Evolutionary conservation across 2,329 filamentous ascomycete genomes (phyloP).

Genomic region (Leptographium flavum): DNA sequence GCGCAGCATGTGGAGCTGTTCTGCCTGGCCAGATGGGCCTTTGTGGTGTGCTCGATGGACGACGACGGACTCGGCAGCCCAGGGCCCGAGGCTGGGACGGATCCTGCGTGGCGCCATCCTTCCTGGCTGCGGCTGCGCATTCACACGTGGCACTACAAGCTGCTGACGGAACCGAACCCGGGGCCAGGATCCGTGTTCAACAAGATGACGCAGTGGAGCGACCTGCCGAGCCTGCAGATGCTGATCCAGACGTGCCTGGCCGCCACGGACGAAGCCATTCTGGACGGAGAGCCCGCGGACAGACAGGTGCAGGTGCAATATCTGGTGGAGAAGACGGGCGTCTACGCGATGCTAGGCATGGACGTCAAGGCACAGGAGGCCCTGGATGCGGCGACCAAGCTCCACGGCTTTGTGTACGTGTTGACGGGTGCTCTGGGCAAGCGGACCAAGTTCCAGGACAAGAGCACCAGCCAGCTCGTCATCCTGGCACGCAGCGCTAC

Average conservation of each 20-base stretch:
- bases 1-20: slow-evolving; percentile 78
- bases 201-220: slow-evolving; percentile 43
- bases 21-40: slow-evolving; percentile 44
- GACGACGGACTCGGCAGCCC: background rate
- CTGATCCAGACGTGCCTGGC: slow-evolving; percentile 28
- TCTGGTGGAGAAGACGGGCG: slow-evolving; percentile 66
- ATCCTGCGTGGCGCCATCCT: slow-evolving; percentile 19
- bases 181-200: slow-evolving; percentile 40
- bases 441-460: slow-evolving; percentile 66
- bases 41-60: background rate
- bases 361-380: slow-evolving; percentile 62
- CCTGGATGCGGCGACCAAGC: slow-evolving; percentile 50
- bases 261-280: slow-evolving; percentile 25
- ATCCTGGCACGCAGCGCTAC: slow-evolving; percentile 48
- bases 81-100: slow-evolving; percentile 17
- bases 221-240: slow-evolving; percentile 41
- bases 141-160: slow-evolving; percentile 54
- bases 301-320: slow-evolving; percentile 50
- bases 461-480: slow-evolving; percentile 73
- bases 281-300: slow-evolving; percentile 11
- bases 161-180: slow-evolving; percentile 41
- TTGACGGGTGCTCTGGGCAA: slow-evolving; percentile 81
- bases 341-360: slow-evolving; percentile 72
- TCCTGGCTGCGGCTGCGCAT: slow-evolving; percentile 56
- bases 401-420: slow-evolving; percentile 64